Conservation (phyloP, 768 basidiomycete genomes). For the Pulveroboletus sp. region DNA sequence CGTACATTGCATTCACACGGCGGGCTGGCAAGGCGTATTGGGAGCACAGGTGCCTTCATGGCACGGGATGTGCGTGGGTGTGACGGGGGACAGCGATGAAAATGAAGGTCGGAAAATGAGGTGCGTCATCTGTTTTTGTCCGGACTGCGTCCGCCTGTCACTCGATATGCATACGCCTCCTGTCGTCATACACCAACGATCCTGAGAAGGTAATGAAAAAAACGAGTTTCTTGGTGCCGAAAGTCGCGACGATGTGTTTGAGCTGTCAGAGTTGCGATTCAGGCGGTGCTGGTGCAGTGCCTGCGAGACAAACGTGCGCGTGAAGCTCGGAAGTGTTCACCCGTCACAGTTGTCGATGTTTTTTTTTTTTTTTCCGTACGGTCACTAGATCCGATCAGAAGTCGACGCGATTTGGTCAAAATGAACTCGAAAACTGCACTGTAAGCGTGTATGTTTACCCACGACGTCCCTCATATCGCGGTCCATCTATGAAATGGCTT, state of each 20-base stretch:
- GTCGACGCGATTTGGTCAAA: constrained; percentile 26
- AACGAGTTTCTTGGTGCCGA: not conserved
- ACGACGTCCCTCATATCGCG: constrained; percentile 22
- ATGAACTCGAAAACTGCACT: constrained; percentile 19
- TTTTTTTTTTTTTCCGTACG: not conserved
- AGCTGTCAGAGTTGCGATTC: not conserved
- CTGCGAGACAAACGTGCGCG: not conserved
- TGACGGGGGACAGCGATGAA: constrained; percentile 3
- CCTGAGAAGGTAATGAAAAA: constrained; percentile 10
- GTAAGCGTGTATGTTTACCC: constrained; percentile 15
- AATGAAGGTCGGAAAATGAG: not conserved
- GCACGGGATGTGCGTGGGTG: not conserved
- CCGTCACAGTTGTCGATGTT: not conserved
- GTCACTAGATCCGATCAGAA: constrained; percentile 25
- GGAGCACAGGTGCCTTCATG: constrained; percentile 17
- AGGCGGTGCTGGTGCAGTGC: no score
- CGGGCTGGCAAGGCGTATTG: constrained; percentile 6
- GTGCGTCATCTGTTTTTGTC: constrained; percentile 8
- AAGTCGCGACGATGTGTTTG: not conserved
- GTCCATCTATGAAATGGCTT: constrained; percentile 20
- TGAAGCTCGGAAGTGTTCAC: constrained; percentile 4
- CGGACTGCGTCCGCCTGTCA: constrained; percentile 2
- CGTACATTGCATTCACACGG: constrained; percentile 25
- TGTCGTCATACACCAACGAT: not conserved
- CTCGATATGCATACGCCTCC: not conserved